phyloP scores from a whole-genome alignment of 176 grass and related monocot genomes.

The Olyra latifolia region DNA sequence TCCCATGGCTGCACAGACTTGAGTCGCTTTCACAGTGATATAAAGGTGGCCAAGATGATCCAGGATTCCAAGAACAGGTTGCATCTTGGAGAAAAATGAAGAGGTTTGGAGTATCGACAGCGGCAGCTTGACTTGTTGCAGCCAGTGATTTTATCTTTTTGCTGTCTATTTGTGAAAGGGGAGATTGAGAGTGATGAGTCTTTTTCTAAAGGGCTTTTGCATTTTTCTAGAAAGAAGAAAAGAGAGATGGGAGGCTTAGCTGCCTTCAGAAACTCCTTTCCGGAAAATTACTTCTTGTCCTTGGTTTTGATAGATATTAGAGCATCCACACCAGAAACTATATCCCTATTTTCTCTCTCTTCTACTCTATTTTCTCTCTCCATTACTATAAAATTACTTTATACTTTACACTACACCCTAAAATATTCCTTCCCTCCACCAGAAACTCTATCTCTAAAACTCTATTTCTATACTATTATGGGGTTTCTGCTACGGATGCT shows the following conservation, averaged over 20 bases:
- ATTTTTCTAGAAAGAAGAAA: neutral
- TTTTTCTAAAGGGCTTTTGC: neutral
- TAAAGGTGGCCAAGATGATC: neutral
- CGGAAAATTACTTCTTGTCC: neutral
- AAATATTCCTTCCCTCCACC: too few relatives aligned
- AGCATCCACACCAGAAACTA: too few relatives aligned
- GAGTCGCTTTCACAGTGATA: neutral
- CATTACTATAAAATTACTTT: too few relatives aligned
- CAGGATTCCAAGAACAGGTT: conserved; percentile 16
- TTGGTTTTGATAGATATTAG: neutral
- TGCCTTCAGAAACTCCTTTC: neutral
- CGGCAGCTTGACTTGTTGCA: conserved; percentile 23
- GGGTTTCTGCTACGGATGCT: too few relatives aligned
- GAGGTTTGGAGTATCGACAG: neutral
- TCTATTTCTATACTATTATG: too few relatives aligned
- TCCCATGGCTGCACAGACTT: neutral
- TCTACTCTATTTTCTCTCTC: too few relatives aligned
- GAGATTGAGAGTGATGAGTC: neutral
- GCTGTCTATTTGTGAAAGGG: conserved; percentile 3
- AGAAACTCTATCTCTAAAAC: too few relatives aligned
- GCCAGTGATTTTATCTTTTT: conserved; percentile 12
- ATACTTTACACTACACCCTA: too few relatives aligned
- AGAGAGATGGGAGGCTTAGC: neutral
- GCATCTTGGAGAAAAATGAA: neutral
- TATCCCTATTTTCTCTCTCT: too few relatives aligned